Evolutionary conservation across 1,284 basidiomycete species (phyloP), one percentile per base, ranked within the genome.

Genomic region (Irpex lacteus): DNA sequence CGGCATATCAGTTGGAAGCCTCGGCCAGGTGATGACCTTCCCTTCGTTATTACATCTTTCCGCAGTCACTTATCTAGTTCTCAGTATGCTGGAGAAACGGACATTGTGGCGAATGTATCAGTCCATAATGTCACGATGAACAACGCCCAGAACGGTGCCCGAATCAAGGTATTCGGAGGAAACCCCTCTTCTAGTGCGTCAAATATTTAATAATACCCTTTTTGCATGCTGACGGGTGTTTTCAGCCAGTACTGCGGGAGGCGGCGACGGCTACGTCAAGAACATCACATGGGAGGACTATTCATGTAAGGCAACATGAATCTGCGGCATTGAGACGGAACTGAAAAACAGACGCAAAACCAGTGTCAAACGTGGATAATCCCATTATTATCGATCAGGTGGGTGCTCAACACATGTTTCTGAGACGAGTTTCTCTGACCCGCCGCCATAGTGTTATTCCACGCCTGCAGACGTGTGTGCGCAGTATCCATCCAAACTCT

Each of bases 151-250:
- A 87, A 89, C 67, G 88, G 86, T 0, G 86, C 86, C 0, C 79
- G 87, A n/a, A 89, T 89, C 73, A 89, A 89, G 73, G 85, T 85
- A 2, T 88, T 84, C 74, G 86, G 85, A 7, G 87, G 87, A 0
- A 78, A 70, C 55, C 71, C 73, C 2, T 59, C 64, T 52, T 68
- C 73, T 0, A 68, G 74, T 75, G 64, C 32, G 72, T 56, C 40
- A 34, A 53, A 58, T n/a, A 9, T 11, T 3, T 7, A 54, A 7
- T 18, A 18, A 9, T 3, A 5, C 3, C n/a, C 1, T 1, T 13
- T 8, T 21, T 32, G 21, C 5, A 21, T 13, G 18, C 44, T 44
- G 32, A 56, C 19, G 26, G 11, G 1, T 54, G 44, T 5, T 2
- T 38, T 4, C 59, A 75, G 73, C 66, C 56, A 74, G 73, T 61